These are phyloP conservation scores for Bryum argenteum DNA, from an alignment of 225 moss, liverwort and hornwort species.

Conservation along the genomic window DNA sequence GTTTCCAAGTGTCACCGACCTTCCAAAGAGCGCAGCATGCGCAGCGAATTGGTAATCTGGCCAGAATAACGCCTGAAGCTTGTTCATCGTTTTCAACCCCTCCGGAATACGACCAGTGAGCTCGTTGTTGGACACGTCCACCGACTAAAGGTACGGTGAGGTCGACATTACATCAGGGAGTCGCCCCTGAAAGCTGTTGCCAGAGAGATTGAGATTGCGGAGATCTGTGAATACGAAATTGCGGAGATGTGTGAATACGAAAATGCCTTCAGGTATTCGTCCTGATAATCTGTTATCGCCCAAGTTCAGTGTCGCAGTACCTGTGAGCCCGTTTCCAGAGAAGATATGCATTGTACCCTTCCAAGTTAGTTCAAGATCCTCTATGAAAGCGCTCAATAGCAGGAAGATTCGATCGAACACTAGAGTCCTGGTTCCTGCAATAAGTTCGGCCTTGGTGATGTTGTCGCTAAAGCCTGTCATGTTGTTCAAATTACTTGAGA, in stretches of 20 bases:
- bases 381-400: conserved; percentile 3
- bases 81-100: background rate
- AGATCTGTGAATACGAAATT: too few species aligned
- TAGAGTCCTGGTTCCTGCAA: background rate
- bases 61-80: conserved; percentile 9
- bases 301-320: conserved; percentile 25
- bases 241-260: too few species aligned
- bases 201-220: conserved; percentile 30
- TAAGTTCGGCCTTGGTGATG: conserved; percentile 1
- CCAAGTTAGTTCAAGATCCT: conserved; percentile 4
- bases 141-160: conserved; percentile 25
- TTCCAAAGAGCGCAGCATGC: background rate
- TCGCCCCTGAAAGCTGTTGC: conserved; percentile 9
- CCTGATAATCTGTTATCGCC: conserved; percentile 25
- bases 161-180: conserved; percentile 19
- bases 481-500: conserved; percentile 31
- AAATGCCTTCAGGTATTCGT: conserved; percentile 18
- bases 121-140: conserved; percentile 28
- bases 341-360: conserved; percentile 21
- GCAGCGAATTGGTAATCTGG: conserved; percentile 27
- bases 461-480: conserved; percentile 34
- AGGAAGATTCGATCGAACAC: background rate
- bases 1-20: conserved; percentile 7
- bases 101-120: conserved; percentile 24
- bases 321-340: conserved; percentile 14